Evolutionary conservation across 768 basidiomycete genomes (phyloP), one percentile per base, ranked within the genome.

Genomic region (Melanogaster broomeanus): DNA sequence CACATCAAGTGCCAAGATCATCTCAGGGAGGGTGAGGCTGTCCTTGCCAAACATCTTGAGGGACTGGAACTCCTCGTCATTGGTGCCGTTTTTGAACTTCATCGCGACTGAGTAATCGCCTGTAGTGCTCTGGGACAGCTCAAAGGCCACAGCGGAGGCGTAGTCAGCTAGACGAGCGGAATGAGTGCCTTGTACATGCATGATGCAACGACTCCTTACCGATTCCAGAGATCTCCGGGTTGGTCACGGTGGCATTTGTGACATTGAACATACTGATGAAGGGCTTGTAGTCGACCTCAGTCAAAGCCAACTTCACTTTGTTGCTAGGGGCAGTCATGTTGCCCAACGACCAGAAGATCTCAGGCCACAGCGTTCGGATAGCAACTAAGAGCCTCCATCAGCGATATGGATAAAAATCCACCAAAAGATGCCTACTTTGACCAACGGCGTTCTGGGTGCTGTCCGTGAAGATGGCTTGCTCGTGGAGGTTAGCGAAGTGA

Each of bases 251-350:
- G 51, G 85, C 74, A 46, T 87, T 88, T 16, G 88, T 85, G 65
- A 88, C 82, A 56, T 83, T 82, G 78, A 95, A 88, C 65, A 94
- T 72, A 30, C 88, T 90, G 62, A 93, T 85, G 77, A 94, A 90
- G 11, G 91, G 85, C 71, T 93, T 91, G 75, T 93, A 93, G 55
- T 90, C 88, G 7, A 86, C 82, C 71, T 87, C 82, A 54, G 88
- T 78, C 59, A 92, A 70, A 62, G 85, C 78, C 66, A 94, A 75
- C 65, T 90, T 86, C 49, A 93, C 79, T 28, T 85, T 85, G 70
- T 90, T 87, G 55, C 76, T 78, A 55, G 84, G 77, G 72, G 82
- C 82, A 15, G 87, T 81, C 72, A 95, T 87, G 62, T 83, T 84
- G 59, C 88, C 82, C 53, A 94, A 77, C 19, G 87, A 82, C 53